Evolutionary conservation across 768 basidiomycete genomes (phyloP), one percentile per base, ranked within the genome.

Genomic region (Sarcodon aspratus): DNA sequence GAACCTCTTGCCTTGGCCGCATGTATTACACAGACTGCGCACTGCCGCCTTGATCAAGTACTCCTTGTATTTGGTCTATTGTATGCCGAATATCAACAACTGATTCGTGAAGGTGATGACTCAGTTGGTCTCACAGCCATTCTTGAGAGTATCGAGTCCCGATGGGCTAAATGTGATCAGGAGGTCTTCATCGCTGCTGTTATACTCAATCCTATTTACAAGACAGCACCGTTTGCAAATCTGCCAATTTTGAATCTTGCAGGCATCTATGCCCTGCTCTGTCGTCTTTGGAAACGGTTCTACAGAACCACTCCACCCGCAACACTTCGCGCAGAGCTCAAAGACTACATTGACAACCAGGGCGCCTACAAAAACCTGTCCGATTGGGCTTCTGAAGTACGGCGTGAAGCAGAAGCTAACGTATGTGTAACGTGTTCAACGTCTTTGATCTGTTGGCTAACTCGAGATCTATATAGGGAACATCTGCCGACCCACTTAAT

Each of bases 1-100:
- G 53, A 60, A 45, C 62, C 61, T 15, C 54, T 65, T 11, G 60
- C 61, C 0, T 51, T 59, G 45, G 57, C 61, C 0, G 54, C 60
- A 9, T 59, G 63, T 46, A 49, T 61, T 33, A 53, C 60, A 0
- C 63, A 63, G 44, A 57, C 52, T 7, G 45, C 57, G 11, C 21
- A 46, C 35, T 48, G 51, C 6, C 59, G 58, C 7, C 54, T 63
- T n/a, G 56, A 64, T 48, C 54, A 55, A 13, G 55, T 63, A 8
- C 46, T 62, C 0, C 33, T 60, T 1, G 59, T 56, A 3, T 55
- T 64, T 31, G 61, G 47, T 1, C 56, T 59, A 37, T 54, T 64
- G 7, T 61, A 52, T 44, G 54, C 18, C 32, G 4, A 15, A 4
- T 49, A 44, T 33, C 10, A 31, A 8, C 13, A 33, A 5, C n/a